Conservation (phyloP, 2,329 filamentous ascomycete genomes). For the Penicillium psychrosexuale region DNA sequence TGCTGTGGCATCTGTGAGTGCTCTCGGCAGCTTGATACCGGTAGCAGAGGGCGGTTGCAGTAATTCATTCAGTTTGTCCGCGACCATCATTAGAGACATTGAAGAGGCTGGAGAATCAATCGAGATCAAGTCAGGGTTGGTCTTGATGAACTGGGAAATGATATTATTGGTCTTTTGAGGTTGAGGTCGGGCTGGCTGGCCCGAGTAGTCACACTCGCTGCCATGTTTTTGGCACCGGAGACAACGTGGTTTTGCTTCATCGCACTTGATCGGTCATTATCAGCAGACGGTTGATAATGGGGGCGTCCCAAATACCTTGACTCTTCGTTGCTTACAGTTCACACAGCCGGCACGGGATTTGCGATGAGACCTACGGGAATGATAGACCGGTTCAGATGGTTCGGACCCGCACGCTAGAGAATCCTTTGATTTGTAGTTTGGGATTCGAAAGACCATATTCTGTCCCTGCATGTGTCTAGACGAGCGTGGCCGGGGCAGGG, state of each 20-base stretch:
- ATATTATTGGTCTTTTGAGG: slow-evolving; percentile 5
- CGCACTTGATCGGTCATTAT: slow-evolving; percentile 25
- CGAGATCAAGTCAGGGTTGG: slow-evolving; percentile 7
- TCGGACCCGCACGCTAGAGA: background rate
- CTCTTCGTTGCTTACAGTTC: slow-evolving; percentile 35
- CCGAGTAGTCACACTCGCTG: slow-evolving; percentile 30
- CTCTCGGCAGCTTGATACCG: background rate
- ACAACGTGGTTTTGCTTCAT: slow-evolving; percentile 35
- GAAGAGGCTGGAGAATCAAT: slow-evolving; percentile 20
- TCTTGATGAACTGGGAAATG: slow-evolving; percentile 15
- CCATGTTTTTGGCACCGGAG: slow-evolving; percentile 31
- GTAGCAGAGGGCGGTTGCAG: slow-evolving; percentile 7
- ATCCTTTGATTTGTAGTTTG: slow-evolving; percentile 15
- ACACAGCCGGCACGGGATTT: slow-evolving; percentile 36
- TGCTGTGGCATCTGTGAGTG: background rate
- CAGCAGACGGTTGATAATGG: background rate
- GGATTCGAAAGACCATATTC: slow-evolving; percentile 26
- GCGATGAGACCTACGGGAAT: slow-evolving; percentile 32
- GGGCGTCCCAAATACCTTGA: slow-evolving; percentile 29
- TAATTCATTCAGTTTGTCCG: slow-evolving; percentile 25
- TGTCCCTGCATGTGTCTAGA: slow-evolving; percentile 21
- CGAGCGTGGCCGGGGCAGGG: background rate
- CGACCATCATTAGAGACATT: slow-evolving; percentile 20
- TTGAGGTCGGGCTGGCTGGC: background rate
- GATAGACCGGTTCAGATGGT: slow-evolving; percentile 20